phyloP scores from a whole-genome alignment of 176 grass and related monocot species.

The Aegilops sharonensis region DNA sequence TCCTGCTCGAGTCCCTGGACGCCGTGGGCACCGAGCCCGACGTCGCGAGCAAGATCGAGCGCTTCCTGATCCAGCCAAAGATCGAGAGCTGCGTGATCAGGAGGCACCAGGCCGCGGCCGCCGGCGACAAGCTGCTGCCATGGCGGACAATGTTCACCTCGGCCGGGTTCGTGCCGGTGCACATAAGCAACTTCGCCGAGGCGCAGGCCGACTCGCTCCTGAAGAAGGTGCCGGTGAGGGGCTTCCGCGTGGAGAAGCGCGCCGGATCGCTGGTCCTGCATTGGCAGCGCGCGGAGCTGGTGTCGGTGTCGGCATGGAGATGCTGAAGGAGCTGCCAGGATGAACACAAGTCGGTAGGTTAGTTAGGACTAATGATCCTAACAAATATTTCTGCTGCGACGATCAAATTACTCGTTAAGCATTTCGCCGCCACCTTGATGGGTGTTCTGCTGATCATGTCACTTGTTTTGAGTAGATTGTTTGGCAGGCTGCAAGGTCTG shows the following conservation, averaged over 20 bases:
- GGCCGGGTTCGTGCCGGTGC: conserved; percentile 67
- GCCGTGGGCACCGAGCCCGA: conserved; percentile 52
- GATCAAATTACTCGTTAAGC: not conserved
- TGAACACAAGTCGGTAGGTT: conserved; percentile 1
- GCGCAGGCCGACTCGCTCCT: conserved; percentile 69
- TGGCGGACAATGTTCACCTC: conserved; percentile 61
- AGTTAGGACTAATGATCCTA: conserved; percentile 39
- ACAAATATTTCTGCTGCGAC: not conserved
- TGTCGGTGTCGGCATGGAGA: conserved; percentile 68
- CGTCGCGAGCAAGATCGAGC: conserved; percentile 55
- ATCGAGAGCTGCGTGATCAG: conserved; percentile 45
- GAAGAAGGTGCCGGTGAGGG: conserved; percentile 69
- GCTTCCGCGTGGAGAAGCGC: conserved; percentile 71
- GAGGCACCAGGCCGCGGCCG: conserved; percentile 37
- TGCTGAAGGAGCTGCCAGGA: conserved; percentile 29
- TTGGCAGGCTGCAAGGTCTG: conserved; percentile 26
- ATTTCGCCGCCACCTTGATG: conserved; percentile 11
- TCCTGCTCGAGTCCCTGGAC: conserved; percentile 73
- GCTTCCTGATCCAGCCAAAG: conserved; percentile 63
- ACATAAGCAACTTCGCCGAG: conserved; percentile 65
- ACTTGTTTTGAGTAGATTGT: conserved; percentile 26
- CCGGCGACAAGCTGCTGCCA: conserved; percentile 28
- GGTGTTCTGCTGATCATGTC: not conserved
- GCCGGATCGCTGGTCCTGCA: conserved; percentile 56
- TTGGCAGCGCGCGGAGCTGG: conserved; percentile 62